Conservation (phyloP, 495 filamentous ascomycete species). For the Diplogelasinospora grovesii region DNA sequence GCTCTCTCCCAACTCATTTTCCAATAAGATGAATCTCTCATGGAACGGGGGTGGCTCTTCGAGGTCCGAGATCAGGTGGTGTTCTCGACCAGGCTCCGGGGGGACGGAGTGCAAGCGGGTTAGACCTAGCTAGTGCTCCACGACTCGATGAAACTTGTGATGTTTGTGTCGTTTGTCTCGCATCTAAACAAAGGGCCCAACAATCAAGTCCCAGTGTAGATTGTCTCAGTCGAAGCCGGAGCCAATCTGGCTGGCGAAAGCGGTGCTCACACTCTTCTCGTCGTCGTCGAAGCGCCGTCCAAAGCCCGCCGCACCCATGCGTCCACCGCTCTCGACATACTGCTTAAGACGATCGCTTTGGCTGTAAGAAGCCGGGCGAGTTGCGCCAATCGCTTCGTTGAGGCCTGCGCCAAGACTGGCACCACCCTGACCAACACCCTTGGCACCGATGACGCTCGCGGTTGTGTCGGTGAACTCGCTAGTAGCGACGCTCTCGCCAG, state of each 20-base stretch:
- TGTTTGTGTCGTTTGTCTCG: slow-evolving; percentile 11
- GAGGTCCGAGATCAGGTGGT: slow-evolving; percentile 6
- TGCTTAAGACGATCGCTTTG: slow-evolving; percentile 67
- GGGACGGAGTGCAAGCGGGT: slow-evolving; percentile 6
- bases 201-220: not conserved
- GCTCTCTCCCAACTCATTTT: slow-evolving; percentile 10
- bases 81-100: slow-evolving; percentile 12
- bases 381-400: slow-evolving; percentile 50
- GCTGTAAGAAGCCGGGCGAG: slow-evolving; percentile 39
- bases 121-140: slow-evolving; percentile 7
- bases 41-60: not conserved
- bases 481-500: slow-evolving; percentile 83
- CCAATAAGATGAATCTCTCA: slow-evolving; percentile 2
- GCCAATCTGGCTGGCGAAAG: slow-evolving; percentile 91
- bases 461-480: slow-evolving; percentile 81
- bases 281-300: slow-evolving; percentile 86
- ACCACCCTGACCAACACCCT: slow-evolving; percentile 62
- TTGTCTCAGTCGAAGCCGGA: slow-evolving; percentile 73
- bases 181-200: slow-evolving; percentile 13
- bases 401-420: slow-evolving; percentile 78
- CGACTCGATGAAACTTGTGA: slow-evolving; percentile 6
- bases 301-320: slow-evolving; percentile 56
- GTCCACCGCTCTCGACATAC: slow-evolving; percentile 73
- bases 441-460: slow-evolving; percentile 63
- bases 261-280: slow-evolving; percentile 88